Evolutionary conservation across 1,284 basidiomycete species (phyloP), one percentile per base, ranked within the genome.

Genomic region (Neonothopanus nambi): DNA sequence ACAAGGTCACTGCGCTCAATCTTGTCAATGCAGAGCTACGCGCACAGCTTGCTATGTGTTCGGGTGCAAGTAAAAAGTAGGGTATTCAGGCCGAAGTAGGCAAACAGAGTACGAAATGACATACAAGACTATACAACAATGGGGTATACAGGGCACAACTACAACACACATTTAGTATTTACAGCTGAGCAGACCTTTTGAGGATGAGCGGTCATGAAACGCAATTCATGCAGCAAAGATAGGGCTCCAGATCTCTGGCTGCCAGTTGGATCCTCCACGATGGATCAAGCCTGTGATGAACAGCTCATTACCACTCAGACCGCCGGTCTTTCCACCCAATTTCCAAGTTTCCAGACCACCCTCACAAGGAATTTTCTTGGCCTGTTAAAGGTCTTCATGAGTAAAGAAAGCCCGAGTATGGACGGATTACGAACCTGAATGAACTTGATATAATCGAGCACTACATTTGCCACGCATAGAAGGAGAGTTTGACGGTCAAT

Each of bases 241-340:
- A 12, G 51, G 55, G 21, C 46, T 49, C 61, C 65, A 72, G 37
- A 78, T 60, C 48, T 75, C 74, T 20, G 71, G 65, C 51, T 75
- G 72, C 73, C 76, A 78, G 35, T 64, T 62, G 23, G 68, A 63
- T 13, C 72, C 72, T 15, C 65, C 69, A 46, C 64, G 61, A 54
- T 78, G 77, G 5, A 68, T 59, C 43, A 78, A 54, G 26, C 64
- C 61, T 42, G 69, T 70, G 53, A 77, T 66, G 46, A 72, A 61
- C 7, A 73, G 59, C 36, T 69, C 62, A 36, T 61, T 56, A 15
- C 60, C 60, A 41, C 58, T 52, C 51, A 68, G 48, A 3, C 62
- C 61, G 15, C 54, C 54, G 3, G 8, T n/a, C 21, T 36, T 55
- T 15, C 52, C 54, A 39, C 60, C 56, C 3, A 59, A 46, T 24